Evolutionary conservation across 164 flowering plant species (phyloP), one percentile per base, ranked within the genome.

Genomic region (Vitis labrusca): DNA sequence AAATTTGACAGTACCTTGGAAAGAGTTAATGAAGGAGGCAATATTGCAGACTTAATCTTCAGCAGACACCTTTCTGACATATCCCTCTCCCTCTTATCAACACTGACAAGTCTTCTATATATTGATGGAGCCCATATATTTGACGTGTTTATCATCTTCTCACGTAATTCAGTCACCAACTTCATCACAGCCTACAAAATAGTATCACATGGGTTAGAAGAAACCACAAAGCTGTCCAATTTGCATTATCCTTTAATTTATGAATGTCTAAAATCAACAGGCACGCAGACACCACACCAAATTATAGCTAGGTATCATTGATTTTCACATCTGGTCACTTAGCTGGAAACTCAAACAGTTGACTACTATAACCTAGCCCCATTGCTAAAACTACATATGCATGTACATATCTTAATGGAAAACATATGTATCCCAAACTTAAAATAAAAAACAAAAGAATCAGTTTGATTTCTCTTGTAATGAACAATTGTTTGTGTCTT

Each of bases 71-170:
- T 82, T 71, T 83, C 88, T 65, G 91, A 77, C 84, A 88, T 84
- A 69, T 90, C 94, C 66, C 88, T 84, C 74, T 89, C 95, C 76
- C 82, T 88, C 78, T 86, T 90, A 48, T 90, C 84, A 61, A 9
- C n/a, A 74, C 92, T 86, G n/a, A 92, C 68, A 73, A 90, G 91
- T 75, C 92, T 86, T 79, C 92, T 84, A 64, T 85, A 92, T 44
- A 92, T 77, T 56, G 89, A 83, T 69, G 97, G 96, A 70, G 81
- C 85, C 96, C 97, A 92, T 68, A 88, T 17, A 73, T 80, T 64
- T 37, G 96, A 85, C 8, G 74, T 63, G 52, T 81, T 80, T 80
- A 85, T 88, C 89, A 90, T 88, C 63, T 77, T 80, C 59, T 79
- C 87, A 77, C 77, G 69, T 32, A 84, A 53, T 74, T 86, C 86